Percentiles rank a stretch among this genome's conserved stretches.
phyloP scores from a whole-genome alignment of 306 rosid species.

The Betula pendula region DNA sequence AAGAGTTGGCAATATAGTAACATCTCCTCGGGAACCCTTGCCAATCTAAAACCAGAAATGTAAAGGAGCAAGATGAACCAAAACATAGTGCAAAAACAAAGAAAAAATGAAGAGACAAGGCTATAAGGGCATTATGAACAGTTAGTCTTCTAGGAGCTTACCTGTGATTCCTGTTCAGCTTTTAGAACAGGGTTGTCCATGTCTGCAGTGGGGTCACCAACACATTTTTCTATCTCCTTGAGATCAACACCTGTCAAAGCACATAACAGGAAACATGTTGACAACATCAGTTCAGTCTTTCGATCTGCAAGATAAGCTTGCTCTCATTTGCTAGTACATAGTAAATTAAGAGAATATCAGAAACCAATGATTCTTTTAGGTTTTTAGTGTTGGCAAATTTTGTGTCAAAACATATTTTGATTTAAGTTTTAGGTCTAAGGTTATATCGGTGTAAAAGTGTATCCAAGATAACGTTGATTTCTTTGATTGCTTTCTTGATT shows the following conservation, averaged over 20 bases:
- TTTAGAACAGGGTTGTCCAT: conserved; percentile 71
- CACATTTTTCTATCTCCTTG: conserved; percentile 68
- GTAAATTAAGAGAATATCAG: neutral
- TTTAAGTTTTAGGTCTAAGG: no score
- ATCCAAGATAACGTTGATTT: no score
- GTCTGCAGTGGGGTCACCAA: conserved; percentile 77
- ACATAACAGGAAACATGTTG: conserved; percentile 15
- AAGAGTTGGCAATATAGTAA: conserved; percentile 92
- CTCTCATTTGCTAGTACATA: neutral
- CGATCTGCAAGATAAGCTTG: neutral
- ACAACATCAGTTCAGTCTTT: neutral
- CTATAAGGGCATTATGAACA: neutral
- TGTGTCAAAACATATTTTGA: no score
- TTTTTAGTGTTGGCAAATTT: no score
- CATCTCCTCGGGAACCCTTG: conserved; percentile 90
- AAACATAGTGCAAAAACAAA: conserved; percentile 9
- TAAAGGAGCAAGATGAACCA: conserved; percentile 26
- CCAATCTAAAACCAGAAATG: conserved; percentile 62
- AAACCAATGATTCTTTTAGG: neutral
- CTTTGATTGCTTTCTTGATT: no score
- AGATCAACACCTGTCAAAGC: conserved; percentile 61
- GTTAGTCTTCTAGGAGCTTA: conserved; percentile 26
- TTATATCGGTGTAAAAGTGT: no score
- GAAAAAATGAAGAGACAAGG: conserved; percentile 12
- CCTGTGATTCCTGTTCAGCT: conserved; percentile 93